phyloP scores from a whole-genome alignment of 2,329 filamentous ascomycete species.

The Chrysoporthe austroafricana region DNA sequence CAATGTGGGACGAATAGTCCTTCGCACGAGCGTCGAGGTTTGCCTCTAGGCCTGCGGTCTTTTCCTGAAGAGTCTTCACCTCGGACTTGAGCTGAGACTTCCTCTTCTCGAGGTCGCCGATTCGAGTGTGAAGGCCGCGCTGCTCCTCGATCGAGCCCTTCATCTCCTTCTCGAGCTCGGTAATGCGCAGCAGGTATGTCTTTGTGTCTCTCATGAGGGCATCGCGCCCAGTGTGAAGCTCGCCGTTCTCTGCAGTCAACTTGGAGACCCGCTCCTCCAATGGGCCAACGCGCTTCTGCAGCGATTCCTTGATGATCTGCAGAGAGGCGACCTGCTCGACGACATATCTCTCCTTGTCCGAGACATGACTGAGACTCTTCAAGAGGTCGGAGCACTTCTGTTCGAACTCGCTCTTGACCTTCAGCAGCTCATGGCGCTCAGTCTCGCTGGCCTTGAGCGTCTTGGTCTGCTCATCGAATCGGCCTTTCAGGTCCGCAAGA shows the following conservation, averaged over 20 bases:
- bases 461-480: constrained; percentile 32
- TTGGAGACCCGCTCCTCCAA: constrained; percentile 30
- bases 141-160: constrained; percentile 27
- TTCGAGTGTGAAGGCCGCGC: constrained; percentile 18
- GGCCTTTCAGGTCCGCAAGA: constrained; percentile 33
- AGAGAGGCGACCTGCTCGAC: constrained; percentile 29
- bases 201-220: constrained; percentile 23
- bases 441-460: constrained; percentile 20
- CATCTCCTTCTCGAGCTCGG: constrained; percentile 30
- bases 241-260: constrained; percentile 24
- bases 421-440: constrained; percentile 20
- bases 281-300: constrained; percentile 28
- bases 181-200: constrained; percentile 28
- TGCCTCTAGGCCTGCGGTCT: constrained; percentile 13
- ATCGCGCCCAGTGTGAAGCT: constrained; percentile 23
- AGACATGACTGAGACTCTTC: constrained; percentile 24
- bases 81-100: constrained; percentile 19
- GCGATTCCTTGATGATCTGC: constrained; percentile 30
- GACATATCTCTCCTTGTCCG: constrained; percentile 28
- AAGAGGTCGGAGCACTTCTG: constrained; percentile 24
- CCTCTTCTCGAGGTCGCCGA: constrained; percentile 29
- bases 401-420: constrained; percentile 28
- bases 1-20: constrained; percentile 22
- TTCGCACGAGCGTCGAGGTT: constrained; percentile 22
- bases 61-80: constrained; percentile 20